phyloP scores from a whole-genome alignment of 2,329 filamentous ascomycete species.

The Kalmusia sp. region DNA sequence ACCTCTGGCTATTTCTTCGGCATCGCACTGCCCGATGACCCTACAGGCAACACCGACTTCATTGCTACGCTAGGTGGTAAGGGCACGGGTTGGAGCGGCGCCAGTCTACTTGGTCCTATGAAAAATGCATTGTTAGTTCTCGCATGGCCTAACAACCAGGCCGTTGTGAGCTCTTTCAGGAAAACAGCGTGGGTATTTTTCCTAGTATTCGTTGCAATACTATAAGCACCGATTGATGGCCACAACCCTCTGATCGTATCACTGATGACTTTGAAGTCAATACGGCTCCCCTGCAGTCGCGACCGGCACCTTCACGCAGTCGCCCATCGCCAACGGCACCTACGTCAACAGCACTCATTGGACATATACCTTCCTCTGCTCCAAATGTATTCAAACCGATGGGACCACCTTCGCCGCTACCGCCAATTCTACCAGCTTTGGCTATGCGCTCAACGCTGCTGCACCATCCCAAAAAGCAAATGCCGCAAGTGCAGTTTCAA shows the following conservation, averaged over 20 bases:
- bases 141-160: conserved; percentile 58
- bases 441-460: conserved; percentile 30
- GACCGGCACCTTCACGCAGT: conserved; percentile 49
- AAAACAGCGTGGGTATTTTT: conserved; percentile 41
- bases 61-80: conserved; percentile 61
- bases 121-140: conserved; percentile 56
- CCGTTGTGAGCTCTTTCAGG: conserved; percentile 54
- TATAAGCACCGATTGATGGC: no score
- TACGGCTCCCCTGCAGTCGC: conserved; percentile 59
- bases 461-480: conserved; percentile 29
- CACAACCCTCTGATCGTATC: not conserved
- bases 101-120: conserved; percentile 58
- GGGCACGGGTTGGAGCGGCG: conserved; percentile 57
- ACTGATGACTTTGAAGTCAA: conserved; percentile 27
- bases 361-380: conserved; percentile 63
- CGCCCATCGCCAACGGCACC: conserved; percentile 59
- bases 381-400: conserved; percentile 38
- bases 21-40: conserved; percentile 53
- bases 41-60: conserved; percentile 56
- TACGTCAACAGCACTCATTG: conserved; percentile 61
- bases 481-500: conserved; percentile 20
- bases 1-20: conserved; percentile 54
- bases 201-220: not conserved
- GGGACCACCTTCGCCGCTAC: conserved; percentile 34
- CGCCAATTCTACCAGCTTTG: conserved; percentile 27